These are phyloP conservation scores for Cystofilobasidium ferigula DNA, from an alignment of 768 basidiomycete genomes.

Conservation along the genomic window DNA sequence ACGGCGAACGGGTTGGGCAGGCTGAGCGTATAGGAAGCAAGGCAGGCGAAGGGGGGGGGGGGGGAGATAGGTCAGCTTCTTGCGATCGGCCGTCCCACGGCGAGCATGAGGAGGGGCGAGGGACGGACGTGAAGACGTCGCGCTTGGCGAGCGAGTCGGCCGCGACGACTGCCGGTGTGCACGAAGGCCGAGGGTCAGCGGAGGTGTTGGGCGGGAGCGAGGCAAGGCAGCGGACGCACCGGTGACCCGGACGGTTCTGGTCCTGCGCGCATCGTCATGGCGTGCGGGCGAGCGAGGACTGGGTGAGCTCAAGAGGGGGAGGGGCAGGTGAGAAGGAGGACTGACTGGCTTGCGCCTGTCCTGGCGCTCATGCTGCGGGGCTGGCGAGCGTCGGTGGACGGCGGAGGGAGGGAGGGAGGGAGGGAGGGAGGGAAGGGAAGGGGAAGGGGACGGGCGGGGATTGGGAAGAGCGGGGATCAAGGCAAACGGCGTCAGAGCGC, in stretches of 20 bases:
- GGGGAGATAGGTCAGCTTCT: not conserved
- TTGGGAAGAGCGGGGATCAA: too few relatives aligned
- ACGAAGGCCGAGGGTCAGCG: not conserved
- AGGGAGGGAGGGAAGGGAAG: not conserved
- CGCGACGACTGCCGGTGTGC: slow-evolving; percentile 60
- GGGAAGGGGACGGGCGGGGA: too few relatives aligned
- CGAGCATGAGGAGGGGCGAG: not conserved
- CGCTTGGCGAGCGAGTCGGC: slow-evolving; percentile 88
- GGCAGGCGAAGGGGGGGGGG: slow-evolving; percentile 7
- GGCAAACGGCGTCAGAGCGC: too few relatives aligned
- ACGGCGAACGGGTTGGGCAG: slow-evolving; percentile 97
- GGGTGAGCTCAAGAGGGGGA: not conserved
- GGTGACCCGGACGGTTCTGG: slow-evolving; percentile 27
- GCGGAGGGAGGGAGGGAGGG: not conserved
- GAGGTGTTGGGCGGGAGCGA: not conserved
- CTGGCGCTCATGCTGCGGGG: slow-evolving; percentile 3
- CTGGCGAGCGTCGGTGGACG: not conserved
- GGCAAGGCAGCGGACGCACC: slow-evolving; percentile 4
- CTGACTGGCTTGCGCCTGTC: slow-evolving; percentile 6
- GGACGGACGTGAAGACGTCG: slow-evolving; percentile 48
- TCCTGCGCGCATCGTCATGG: slow-evolving; percentile 6
- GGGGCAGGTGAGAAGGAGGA: not conserved
- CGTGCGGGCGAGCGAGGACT: too few relatives aligned
- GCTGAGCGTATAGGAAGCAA: slow-evolving; percentile 43
- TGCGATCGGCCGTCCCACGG: not conserved